Percentiles rank a stretch among this genome's conserved stretches.
phyloP scores from a whole-genome alignment of 176 grass and related monocot genomes.

The Tillandsia leiboldiana region DNA sequence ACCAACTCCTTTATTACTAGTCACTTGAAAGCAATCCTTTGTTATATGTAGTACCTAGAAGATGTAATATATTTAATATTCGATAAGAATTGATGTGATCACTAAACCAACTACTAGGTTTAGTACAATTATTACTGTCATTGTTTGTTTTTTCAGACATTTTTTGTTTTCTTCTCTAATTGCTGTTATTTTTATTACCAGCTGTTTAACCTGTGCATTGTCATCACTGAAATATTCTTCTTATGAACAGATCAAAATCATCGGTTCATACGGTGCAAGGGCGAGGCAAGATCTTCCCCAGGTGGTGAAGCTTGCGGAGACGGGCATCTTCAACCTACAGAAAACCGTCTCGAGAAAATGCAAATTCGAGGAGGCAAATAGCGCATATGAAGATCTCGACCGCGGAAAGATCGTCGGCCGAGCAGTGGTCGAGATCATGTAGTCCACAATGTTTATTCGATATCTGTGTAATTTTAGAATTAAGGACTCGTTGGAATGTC shows the following conservation, averaged over 20 bases:
- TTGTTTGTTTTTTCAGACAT: background rate
- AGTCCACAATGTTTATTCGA: slow-evolving; percentile 9
- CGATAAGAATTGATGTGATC: no score
- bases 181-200: background rate
- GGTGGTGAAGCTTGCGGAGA: slow-evolving; percentile 84
- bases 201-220: background rate
- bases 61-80: no score
- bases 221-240: background rate
- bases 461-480: no score
- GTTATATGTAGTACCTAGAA: no score
- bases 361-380: slow-evolving; percentile 75
- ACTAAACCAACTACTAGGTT: no score
- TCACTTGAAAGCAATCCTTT: no score
- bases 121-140: no score
- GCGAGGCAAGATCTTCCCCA: slow-evolving; percentile 99
- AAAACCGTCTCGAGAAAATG: slow-evolving; percentile 87
- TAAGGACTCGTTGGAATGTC: no score
- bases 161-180: background rate
- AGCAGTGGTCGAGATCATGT: slow-evolving; percentile 80
- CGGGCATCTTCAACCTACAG: slow-evolving; percentile 61
- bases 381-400: slow-evolving; percentile 66
- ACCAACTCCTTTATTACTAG: no score
- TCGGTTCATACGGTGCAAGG: slow-evolving; percentile 93
- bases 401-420: slow-evolving; percentile 71
- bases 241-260: slow-evolving; percentile 75